Evolutionary conservation across 768 basidiomycete genomes (phyloP).

Genomic region (Mycena epipterygia): DNA sequence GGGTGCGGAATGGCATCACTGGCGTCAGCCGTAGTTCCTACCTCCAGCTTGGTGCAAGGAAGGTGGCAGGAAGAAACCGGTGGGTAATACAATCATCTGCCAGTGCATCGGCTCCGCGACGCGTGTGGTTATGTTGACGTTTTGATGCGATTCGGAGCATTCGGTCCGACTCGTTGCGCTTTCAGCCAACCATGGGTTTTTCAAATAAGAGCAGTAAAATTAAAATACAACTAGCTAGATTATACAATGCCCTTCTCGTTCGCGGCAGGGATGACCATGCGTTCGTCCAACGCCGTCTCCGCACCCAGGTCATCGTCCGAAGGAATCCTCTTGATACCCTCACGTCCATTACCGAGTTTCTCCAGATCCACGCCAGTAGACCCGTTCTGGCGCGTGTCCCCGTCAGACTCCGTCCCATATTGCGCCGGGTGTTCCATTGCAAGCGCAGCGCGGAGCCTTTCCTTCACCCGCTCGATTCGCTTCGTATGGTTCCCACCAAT

Average conservation of each 20-base stretch:
- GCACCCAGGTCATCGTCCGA: slow-evolving; percentile 31
- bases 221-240: slow-evolving; percentile 12
- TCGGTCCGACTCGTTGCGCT: too few species aligned
- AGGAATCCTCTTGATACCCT: slow-evolving; percentile 2
- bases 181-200: too few species aligned
- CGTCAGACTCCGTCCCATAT: slow-evolving; percentile 7
- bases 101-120: background rate
- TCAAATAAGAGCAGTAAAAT: background rate
- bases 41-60: background rate
- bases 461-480: slow-evolving; percentile 73
- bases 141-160: background rate
- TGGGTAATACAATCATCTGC: background rate
- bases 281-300: slow-evolving; percentile 52
- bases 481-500: slow-evolving; percentile 78
- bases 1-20: slow-evolving; percentile 44
- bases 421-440: slow-evolving; percentile 42
- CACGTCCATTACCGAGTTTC: slow-evolving; percentile 17
- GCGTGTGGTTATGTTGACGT: slow-evolving; percentile 3
- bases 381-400: slow-evolving; percentile 2
- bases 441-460: slow-evolving; percentile 66
- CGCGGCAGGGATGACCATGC: slow-evolving; percentile 52
- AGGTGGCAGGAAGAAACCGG: background rate
- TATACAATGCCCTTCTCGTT: slow-evolving; percentile 37
- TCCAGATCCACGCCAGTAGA: background rate
- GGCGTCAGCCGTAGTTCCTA: background rate